Evolutionary conservation across 2,329 filamentous ascomycete genomes (phyloP).

Genomic region (Colletotrichum sp.): DNA sequence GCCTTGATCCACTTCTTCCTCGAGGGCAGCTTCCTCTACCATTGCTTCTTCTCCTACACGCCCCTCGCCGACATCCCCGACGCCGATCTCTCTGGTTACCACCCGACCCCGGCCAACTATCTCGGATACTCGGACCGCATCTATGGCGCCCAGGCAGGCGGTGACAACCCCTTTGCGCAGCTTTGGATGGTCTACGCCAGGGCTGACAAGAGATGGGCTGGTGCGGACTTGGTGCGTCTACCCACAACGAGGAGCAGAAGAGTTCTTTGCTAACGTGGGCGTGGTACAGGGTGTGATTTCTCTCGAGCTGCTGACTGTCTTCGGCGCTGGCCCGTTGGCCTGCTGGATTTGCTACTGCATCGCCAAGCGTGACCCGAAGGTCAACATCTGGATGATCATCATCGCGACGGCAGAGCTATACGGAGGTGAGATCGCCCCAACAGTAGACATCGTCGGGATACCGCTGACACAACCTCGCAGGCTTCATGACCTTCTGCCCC

Average conservation of each 20-base stretch:
- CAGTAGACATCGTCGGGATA: background rate
- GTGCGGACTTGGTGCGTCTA: constrained; percentile 60
- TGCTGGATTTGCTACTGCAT: constrained; percentile 66
- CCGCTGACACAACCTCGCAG: constrained; percentile 31
- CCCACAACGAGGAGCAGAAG: background rate
- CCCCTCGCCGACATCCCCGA: constrained; percentile 37
- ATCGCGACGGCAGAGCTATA: constrained; percentile 71
- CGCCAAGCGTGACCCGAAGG: constrained; percentile 56
- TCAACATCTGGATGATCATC: constrained; percentile 67
- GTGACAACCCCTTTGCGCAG: constrained; percentile 58
- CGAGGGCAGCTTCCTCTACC: constrained; percentile 90
- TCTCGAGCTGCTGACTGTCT: constrained; percentile 69
- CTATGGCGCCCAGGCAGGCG: constrained; percentile 63
- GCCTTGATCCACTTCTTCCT: constrained; percentile 90
- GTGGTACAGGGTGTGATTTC: constrained; percentile 58
- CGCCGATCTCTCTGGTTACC: constrained; percentile 37
- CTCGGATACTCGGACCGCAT: constrained; percentile 53
- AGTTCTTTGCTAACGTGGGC: background rate
- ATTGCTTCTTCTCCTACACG: constrained; percentile 79
- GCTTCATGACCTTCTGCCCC: constrained; percentile 75
- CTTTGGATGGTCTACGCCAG: constrained; percentile 74
- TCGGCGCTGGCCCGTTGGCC: constrained; percentile 66
- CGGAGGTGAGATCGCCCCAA: constrained; percentile 51
- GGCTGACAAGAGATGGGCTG: constrained; percentile 68
- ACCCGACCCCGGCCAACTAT: constrained; percentile 57